Evolutionary conservation across 805 yeast species (phyloP).

Genomic region (Kluyveromyces lactis): DNA sequence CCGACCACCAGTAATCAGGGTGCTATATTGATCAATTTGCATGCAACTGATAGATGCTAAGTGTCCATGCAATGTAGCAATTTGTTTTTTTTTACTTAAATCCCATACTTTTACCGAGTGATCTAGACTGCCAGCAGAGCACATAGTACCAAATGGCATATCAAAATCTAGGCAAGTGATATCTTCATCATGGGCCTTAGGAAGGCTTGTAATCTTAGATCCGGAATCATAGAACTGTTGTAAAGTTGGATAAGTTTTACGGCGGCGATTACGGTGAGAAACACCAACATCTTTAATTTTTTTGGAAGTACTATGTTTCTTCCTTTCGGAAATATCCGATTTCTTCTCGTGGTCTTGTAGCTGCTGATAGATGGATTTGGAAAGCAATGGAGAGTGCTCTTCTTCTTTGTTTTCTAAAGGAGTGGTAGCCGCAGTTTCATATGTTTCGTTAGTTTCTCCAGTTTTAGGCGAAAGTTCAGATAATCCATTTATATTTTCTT

Average conservation of each 20-base stretch:
- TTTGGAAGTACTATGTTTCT: conserved; percentile 9
- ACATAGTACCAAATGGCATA: conserved; percentile 66
- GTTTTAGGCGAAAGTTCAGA: background rate
- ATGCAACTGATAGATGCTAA: conserved; percentile 48
- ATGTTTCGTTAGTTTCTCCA: conserved; percentile 8
- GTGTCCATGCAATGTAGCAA: conserved; percentile 54
- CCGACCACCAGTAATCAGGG: conserved; percentile 42
- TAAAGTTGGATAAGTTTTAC: conserved; percentile 52
- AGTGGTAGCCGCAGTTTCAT: conserved; percentile 5
- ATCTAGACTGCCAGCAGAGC: conserved; percentile 64
- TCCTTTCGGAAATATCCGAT: conserved; percentile 3
- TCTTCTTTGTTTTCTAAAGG: conserved; percentile 9
- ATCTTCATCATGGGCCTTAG: conserved; percentile 42
- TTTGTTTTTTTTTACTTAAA: conserved; percentile 44
- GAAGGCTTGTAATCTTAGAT: conserved; percentile 39
- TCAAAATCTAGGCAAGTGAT: conserved; percentile 60
- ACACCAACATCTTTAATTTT: conserved; percentile 20
- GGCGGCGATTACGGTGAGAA: conserved; percentile 23
- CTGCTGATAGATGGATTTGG: conserved; percentile 39
- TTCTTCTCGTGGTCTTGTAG: conserved; percentile 30
- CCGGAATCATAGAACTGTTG: conserved; percentile 61
- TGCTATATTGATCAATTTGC: conserved; percentile 47
- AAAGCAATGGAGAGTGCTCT: conserved; percentile 27
- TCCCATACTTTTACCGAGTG: conserved; percentile 83
- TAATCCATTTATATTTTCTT: background rate